These are phyloP conservation scores for Talaromyces islandicus DNA, from an alignment of 2,329 filamentous ascomycete species.

Conservation along the genomic window DNA sequence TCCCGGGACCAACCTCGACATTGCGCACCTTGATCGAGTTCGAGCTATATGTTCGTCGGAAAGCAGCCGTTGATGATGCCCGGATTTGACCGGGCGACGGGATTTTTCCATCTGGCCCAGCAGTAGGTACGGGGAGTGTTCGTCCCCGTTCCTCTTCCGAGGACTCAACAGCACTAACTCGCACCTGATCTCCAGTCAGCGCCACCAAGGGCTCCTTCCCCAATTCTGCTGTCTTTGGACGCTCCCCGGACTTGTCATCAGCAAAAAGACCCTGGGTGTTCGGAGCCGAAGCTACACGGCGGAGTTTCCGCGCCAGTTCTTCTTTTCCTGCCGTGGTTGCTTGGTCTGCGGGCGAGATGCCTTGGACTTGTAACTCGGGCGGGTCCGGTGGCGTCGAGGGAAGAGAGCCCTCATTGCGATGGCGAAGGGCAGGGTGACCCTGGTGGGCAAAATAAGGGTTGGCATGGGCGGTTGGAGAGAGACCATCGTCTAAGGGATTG, in stretches of 20 bases:
- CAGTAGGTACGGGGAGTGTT: slow-evolving; percentile 25
- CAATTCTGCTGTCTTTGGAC: slow-evolving; percentile 78
- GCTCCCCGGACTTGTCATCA: slow-evolving; percentile 53
- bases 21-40: slow-evolving; percentile 98
- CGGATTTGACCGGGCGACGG: slow-evolving; percentile 61
- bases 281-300: slow-evolving; percentile 90
- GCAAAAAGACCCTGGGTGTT: slow-evolving; percentile 92
- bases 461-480: slow-evolving; percentile 87
- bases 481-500: slow-evolving; percentile 77
- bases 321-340: slow-evolving; percentile 79
- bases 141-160: slow-evolving; percentile 20
- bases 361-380: slow-evolving; percentile 68
- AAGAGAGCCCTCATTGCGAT: slow-evolving; percentile 90
- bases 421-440: slow-evolving; percentile 83
- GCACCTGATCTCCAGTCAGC: slow-evolving; percentile 48
- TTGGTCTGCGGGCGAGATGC: slow-evolving; percentile 59
- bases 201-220: slow-evolving; percentile 71
- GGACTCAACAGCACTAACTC: slow-evolving; percentile 51
- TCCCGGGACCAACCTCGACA: slow-evolving; percentile 89
- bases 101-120: slow-evolving; percentile 55
- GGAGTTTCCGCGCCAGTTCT: slow-evolving; percentile 84
- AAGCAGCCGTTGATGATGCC: slow-evolving; percentile 56
- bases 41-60: slow-evolving; percentile 93
- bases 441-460: slow-evolving; percentile 98
- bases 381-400: slow-evolving; percentile 91